Base-by-base conservation (phyloP, 352 stramenopile species). In the Globisporangium cederbergense region DNA sequence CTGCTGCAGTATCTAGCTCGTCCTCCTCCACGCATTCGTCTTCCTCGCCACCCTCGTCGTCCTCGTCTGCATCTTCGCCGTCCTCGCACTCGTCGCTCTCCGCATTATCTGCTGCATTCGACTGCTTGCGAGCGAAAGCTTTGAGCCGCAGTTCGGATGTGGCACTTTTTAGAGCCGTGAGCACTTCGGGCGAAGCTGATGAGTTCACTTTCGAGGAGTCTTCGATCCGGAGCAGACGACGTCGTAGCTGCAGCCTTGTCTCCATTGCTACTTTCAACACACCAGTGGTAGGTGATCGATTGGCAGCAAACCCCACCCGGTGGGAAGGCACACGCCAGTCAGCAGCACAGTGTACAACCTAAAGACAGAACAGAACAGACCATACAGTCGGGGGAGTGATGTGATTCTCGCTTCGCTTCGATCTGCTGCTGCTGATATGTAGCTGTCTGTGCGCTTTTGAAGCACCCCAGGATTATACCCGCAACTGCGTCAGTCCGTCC, bases 51-150 rank as follows among this genome's bases (percentile, higher is more conserved):
- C 79, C 72, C 1, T 73, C 73, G 8, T 84, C 81, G 46, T 84
- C 70, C 58, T 85, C 63, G 36, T 95, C 60, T 67, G 79, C 60
- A 61, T 83, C 68, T 73, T 80, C 57, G 36, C 71, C 62, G 6
- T 74, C 71, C 4, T 67, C 68, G 2, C 70, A 62, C 0, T 64
- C 68, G 13, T 68, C 66, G 3, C 72, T 56, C 10, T 66, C 63
- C 0, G 75, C 66, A 20, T 75, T 65, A 16, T 70, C 64, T 1
- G 78, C 67, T 25, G 74, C 65, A 62, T 28, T 40, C 20, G 58
- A 42, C 22, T 47, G 47, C 49, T 49, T 38, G 46, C 47, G 32
- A 10, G 32, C 6, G 11, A 14, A 56, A 11, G 49, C n/a, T 14
- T 34, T 51, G n/a, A 20, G 38, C 14, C 46, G 46, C 40, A n/a